Conservation (phyloP, 2,329 filamentous ascomycete genomes). For the Coniochaeta sp. region DNA sequence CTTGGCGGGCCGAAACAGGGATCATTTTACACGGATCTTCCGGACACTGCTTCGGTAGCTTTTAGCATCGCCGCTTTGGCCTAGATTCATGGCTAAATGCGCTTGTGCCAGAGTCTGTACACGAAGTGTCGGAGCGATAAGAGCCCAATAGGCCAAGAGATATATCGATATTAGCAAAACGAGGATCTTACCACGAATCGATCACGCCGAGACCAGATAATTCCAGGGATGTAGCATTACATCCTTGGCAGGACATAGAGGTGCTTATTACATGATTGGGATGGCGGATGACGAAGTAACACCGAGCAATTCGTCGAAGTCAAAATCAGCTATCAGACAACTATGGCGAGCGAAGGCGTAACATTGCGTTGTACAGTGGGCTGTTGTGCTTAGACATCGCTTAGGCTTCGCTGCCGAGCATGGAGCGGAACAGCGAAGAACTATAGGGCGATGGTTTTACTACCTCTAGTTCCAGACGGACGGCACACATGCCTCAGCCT, state of each 20-base stretch:
- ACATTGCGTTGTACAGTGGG: background rate
- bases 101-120: too few species aligned
- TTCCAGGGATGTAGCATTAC: background rate
- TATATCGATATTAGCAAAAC: too few species aligned
- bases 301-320: background rate
- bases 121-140: too few species aligned
- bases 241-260: background rate
- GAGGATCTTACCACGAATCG: too few species aligned
- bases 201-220: background rate
- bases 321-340: background rate
- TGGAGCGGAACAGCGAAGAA: background rate
- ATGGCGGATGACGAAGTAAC: background rate
- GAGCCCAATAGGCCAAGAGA: too few species aligned
- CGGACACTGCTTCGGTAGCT: background rate
- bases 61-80: too few species aligned
- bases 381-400: background rate
- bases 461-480: background rate
- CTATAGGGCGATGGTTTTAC: background rate
- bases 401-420: background rate
- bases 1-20: background rate
- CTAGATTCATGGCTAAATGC: too few species aligned
- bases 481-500: background rate
- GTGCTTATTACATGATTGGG: background rate
- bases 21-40: background rate
- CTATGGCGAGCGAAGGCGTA: background rate